Base-by-base conservation (phyloP, 2,329 filamentous ascomycete species). In the Hymenoscyphus fructigenus region DNA sequence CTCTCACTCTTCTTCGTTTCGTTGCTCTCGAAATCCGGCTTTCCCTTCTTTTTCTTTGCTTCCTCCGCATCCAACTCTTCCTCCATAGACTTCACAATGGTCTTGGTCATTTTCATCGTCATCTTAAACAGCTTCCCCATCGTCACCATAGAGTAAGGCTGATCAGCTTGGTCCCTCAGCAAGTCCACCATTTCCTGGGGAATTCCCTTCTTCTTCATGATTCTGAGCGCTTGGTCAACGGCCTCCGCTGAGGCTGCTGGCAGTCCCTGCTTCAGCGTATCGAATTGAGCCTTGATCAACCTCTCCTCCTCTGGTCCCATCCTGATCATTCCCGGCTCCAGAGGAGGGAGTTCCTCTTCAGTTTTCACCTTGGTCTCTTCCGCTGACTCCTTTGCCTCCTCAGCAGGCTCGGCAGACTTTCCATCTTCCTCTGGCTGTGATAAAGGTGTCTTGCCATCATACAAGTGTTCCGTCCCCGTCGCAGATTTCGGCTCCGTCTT, bases 171-270 rank as follows among this genome's bases (percentile, higher is more conserved):
- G 70, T 23, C 14, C 47, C 47, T 74, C 62, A 71, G 74, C 68
- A 74, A 75, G 64, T 73, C 83, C 76, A 29, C 81, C 79, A 73
- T 78, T 75, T 78, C 91, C 26, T 79, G 72, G 0, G 92, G 91
- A 17, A 92, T 85, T 10, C 92, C 92, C 53, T 88, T 82, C 66
- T 83, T 82, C 78, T 88, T 86, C 66, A 94, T 83, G 32, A 83
- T 80, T 66, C 84, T 79, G n/a, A 91, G 78, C 9, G 88, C 81
- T 58, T 85, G 81, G 65, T 87, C 82, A 65, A 93, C 76, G 26
- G 83, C 79, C 60, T 85, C 78, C 47, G 81, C 81, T 77, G 91
- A 87, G n/a, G 82, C 81, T 62, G 83, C 80, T 7, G 90, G 89
- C 64, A 92, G 77, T 60, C 81, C 81, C 66, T 83, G 80, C 69